Evolutionary conservation across 2,329 filamentous ascomycete genomes (phyloP).

Genomic region (Neofusicoccum parvum): DNA sequence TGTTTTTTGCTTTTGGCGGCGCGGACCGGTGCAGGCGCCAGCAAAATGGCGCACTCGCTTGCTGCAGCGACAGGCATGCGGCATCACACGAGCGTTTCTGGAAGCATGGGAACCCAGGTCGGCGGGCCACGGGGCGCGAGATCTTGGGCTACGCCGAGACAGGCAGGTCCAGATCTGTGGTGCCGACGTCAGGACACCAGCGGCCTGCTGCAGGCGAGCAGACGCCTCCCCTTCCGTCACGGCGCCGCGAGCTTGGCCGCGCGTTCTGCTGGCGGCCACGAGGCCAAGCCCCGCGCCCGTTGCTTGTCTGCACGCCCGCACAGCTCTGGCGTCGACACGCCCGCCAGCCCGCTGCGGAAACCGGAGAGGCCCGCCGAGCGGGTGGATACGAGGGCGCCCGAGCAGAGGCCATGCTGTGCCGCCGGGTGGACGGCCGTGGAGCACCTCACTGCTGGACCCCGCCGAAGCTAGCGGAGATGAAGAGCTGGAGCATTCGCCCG

Average conservation of each 20-base stretch:
- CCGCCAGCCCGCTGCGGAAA: too few species aligned
- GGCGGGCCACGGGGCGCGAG: background rate
- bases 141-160: background rate
- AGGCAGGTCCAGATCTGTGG: conserved; percentile 15
- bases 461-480: conserved; percentile 1
- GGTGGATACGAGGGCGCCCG: background rate
- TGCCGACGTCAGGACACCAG: too few species aligned
- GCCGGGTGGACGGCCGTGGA: background rate
- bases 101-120: too few species aligned
- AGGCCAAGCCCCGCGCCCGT: background rate
- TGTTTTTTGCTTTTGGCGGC: background rate
- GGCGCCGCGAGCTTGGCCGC: background rate
- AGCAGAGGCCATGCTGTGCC: conserved; percentile 3
- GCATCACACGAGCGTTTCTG: too few species aligned
- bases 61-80: too few species aligned
- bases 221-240: background rate
- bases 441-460: background rate
- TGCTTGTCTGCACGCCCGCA: background rate
- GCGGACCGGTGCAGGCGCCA: background rate
- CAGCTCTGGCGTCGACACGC: background rate
- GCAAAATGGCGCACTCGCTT: background rate
- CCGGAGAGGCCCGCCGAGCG: background rate
- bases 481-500: background rate
- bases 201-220: too few species aligned
- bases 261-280: background rate